phyloP scores from a whole-genome alignment of 306 rosid genomes.

The Parietaria judaica region DNA sequence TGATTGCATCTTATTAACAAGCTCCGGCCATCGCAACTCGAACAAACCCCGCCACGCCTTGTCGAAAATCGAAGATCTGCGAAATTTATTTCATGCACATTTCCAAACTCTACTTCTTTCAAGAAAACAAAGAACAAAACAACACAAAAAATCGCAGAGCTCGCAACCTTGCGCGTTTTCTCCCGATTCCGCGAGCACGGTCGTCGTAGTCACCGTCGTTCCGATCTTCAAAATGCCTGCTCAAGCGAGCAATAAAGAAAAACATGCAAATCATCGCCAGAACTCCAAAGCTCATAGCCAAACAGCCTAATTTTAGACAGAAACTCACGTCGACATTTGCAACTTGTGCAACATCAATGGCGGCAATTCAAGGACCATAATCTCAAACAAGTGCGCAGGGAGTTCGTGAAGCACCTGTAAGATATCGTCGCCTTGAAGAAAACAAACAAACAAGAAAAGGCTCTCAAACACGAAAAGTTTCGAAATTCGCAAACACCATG shows the following conservation, averaged over 20 bases:
- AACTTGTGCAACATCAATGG: slow-evolving; percentile 47
- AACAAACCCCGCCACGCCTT: slow-evolving; percentile 46
- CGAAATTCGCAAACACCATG: not conserved
- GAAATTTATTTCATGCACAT: slow-evolving; percentile 1
- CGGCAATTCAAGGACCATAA: slow-evolving; percentile 36
- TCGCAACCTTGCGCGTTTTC: slow-evolving; percentile 59
- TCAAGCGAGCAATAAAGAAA: slow-evolving; percentile 16
- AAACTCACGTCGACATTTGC: slow-evolving; percentile 38
- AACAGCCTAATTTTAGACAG: not conserved
- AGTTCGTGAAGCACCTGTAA: slow-evolving; percentile 33
- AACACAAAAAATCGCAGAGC: slow-evolving; percentile 13
- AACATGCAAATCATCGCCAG: not conserved
- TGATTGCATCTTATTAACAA: slow-evolving; percentile 23
- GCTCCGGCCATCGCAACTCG: slow-evolving; percentile 52
- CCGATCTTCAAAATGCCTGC: slow-evolving; percentile 39
- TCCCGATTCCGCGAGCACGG: slow-evolving; percentile 32
- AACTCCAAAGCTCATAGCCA: not conserved
- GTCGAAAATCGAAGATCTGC: slow-evolving; percentile 44
- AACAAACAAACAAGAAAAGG: not conserved
- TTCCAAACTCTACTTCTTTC: not conserved
- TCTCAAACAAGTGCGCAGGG: slow-evolving; percentile 40
- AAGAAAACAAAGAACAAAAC: not conserved
- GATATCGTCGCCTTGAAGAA: slow-evolving; percentile 37
- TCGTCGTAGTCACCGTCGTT: slow-evolving; percentile 23
- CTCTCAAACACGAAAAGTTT: not conserved